A percentile compares a stretch with the other conserved stretches of the same genome.
phyloP scores from a whole-genome alignment of 306 rosid species.

The Cotoneaster glaucophyllus region DNA sequence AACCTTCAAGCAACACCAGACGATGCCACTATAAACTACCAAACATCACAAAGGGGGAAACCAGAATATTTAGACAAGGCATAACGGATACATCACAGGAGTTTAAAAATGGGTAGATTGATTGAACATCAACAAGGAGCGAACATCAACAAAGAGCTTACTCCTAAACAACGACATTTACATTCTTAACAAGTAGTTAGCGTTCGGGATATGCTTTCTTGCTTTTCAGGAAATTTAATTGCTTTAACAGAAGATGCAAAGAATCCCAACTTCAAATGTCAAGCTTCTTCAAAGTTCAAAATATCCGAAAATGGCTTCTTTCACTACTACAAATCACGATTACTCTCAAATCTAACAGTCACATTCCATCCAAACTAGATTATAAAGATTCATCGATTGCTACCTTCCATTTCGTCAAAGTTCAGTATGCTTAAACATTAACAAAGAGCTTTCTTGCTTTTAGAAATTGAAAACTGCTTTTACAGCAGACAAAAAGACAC shows the following conservation, averaged over 20 bases:
- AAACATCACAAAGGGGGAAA: neutral
- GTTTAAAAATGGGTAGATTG: neutral
- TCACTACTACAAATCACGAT: neutral
- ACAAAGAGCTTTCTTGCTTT: too few relatives aligned
- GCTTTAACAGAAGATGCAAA: neutral
- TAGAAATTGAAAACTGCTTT: too few relatives aligned
- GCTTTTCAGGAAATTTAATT: neutral
- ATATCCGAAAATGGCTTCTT: neutral
- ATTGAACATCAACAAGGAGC: neutral
- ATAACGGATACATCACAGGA: neutral
- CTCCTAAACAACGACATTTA: neutral
- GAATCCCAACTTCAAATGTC: neutral
- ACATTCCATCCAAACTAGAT: neutral
- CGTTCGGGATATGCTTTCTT: neutral
- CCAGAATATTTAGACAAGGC: neutral
- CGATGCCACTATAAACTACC: neutral
- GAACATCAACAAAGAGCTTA: neutral
- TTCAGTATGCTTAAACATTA: too few relatives aligned
- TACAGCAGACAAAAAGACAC: neutral
- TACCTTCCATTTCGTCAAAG: too few relatives aligned
- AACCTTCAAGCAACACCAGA: neutral
- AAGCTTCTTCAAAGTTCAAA: neutral
- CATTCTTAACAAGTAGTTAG: neutral
- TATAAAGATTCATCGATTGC: neutral
- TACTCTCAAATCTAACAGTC: neutral